Evolutionary conservation across 1,139 yeast species (phyloP), one percentile per base, ranked within the genome.

Genomic region (Yamadazyma mexicana): DNA sequence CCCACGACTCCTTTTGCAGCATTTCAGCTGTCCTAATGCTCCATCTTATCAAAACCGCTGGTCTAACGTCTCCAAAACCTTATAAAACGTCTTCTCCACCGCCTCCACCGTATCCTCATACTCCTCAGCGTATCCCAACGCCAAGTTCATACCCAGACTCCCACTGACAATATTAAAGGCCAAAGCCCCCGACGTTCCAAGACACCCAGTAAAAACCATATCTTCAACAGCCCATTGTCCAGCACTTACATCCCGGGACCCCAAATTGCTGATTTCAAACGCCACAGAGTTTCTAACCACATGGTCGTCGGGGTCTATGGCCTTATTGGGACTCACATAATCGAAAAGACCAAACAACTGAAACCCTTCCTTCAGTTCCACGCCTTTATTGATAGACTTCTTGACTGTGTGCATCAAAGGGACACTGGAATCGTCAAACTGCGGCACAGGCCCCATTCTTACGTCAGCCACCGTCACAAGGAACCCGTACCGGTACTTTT

Each of bases 221-320:
- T 62, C 55, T 17, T 50, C 47, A 5, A 51, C 49, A 26, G 46
- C 30, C 55, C 58, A 51, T 17, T 44, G 45, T 4, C 51, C 51
- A 5, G 35, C 34, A 3, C 12, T 6, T 12, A 45, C 35, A 3
- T 43, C 39, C 5, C 38, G 38, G 25, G 33, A 37, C 3, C 70
- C 70, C 17, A 64, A 35, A 40, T 65, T 65, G 3, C 69, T 63
- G 1, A 60, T 37, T 43, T 56, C 66, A 18, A 62, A 46, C 4
- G 40, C 38, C 7, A 61, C 54, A 14, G 38, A 28, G 12, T 44
- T 39, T 8, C 40, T 25, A 3, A 50, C 54, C 6, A 49, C 28
- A 4, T 14, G 32, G 4, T 16, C 27, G 20, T 50, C 29, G 1
- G 47, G 45, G 9, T 32, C 31, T 17, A 52, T 30, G 12, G 47